Evolutionary conservation across 495 filamentous ascomycete genomes (phyloP), one percentile per base, ranked within the genome.

Genomic region (Antarctomyces pellizariae): DNA sequence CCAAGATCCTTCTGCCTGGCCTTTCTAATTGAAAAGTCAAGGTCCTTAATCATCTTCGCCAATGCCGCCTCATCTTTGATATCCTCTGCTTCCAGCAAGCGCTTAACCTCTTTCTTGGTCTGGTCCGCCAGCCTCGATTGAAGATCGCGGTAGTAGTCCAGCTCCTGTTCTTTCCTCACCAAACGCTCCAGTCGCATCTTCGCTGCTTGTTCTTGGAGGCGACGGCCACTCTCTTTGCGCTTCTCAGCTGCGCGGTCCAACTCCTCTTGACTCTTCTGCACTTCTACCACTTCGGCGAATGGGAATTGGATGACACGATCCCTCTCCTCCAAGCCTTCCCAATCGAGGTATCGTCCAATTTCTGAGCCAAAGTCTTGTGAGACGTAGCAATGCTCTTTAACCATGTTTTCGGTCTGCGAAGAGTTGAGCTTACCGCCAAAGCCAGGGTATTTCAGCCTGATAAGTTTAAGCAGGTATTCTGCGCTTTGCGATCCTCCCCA

Each of bases 161-260:
- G 50, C 39, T 95, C 84, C 44, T 90, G 67, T 48, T 97, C 86
- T 48, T 93, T 95, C 39, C 75, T 75, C 41, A 93, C 76, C 13
- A 97, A 54, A 47, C 89, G 82, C 23, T 97, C 89, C 3, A 97
- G 50, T 10, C 86, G 65, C 75, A 91, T 90, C 45, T 89, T 93
- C 2, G 86, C 84, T 0, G 86, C 89, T 43, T 97, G 86, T 39
- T 92, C 86, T 43, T 97, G 86, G 11, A 97, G 47, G 17, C 89
- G 57, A 26, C 84, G 63, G 1, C 86, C 86, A 38, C 77, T 80
- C 48, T 95, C 86, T 40, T 84, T 84, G 40, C 84, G 75, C 41
- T 78, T 67, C 50, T 97, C 86, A 8, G 80, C 82, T 31, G 84
- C 75, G 7, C 66, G 54, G 3, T 72, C 75, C 4, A 97, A 61